Base-by-base conservation (phyloP, 179 eudicot genomes). In the Gypsophila paniculata region DNA sequence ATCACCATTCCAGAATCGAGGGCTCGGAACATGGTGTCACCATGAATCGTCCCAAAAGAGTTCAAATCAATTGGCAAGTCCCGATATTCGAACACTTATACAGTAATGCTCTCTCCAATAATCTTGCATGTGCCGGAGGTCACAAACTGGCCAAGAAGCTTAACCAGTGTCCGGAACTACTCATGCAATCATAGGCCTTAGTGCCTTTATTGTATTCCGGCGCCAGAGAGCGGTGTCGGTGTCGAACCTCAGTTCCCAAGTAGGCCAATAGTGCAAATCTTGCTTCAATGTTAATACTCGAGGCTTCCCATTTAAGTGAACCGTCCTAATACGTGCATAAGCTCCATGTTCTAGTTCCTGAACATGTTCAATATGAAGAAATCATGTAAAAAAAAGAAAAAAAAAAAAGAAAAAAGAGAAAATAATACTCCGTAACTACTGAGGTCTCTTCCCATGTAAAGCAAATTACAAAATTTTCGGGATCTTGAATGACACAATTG, bases 261-360 rank as follows among this genome's bases (percentile, higher is more conserved):
- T 93, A 23, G 97, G 96, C 98, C 97, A 93, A 86, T 93, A 93
- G 78, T 89, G 98, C 82, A 93, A 82, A 80, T 93, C 96, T 81
- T 93, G 97, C 86, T 91, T 93, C 78, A 93, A 70, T 63, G 97
- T 86, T 46, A 91, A 80, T n/a, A 93, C 97, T 23, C 91, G 87
- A 70, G 98, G 97, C 77, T 91, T 93, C 71, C 96, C 97, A 63
- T 93, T 93, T 81, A 93, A 86, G 84, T 91, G 91, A 39, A 93
- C 80, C 6, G 93, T 91, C 76, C 84, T 89, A 32, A 91, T 85
- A 69, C 97, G 96, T 57, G 90, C 92, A 59, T 89, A 91, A 70
- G 86, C 86, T 72, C 88, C 89, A 36, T 93, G 88, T 57, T 84
- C 85, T 62, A 93, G 66, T 82, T 86, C 93, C 98, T 91, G 81